Evolutionary conservation across 768 basidiomycete genomes (phyloP), one percentile per base, ranked within the genome.

Genomic region (Podaxis carcinomalis): DNA sequence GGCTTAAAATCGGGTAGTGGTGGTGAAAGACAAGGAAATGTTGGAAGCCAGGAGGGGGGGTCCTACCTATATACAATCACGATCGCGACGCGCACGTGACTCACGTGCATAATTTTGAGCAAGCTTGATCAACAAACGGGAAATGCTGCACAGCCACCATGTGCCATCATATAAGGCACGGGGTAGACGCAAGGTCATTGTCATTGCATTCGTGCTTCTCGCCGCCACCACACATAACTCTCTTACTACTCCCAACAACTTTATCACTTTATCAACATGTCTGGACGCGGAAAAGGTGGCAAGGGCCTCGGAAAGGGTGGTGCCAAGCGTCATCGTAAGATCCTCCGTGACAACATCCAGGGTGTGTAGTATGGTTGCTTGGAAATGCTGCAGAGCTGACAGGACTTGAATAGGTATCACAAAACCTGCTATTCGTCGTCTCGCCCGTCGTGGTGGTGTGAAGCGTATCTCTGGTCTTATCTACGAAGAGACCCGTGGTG

Each of bases 241-340:
- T 27, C 90, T 4, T 82, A 92, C 52, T 61, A 64, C 59, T 25
- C 61, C 61, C 46, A 62, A 68, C 51, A 54, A 62, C 65, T 62
- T 91, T 56, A 57, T 60, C 65, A 67, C 63, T 68, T 63, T 64
- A 63, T 64, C 58, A 70, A 79, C 72, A 94, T 95, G 93, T 95
- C 93, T 84, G 94, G 94, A 80, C 93, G 94, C 75, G 94, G 94
- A 74, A 96, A 95, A 83, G 90, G 93, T 79, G 93, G 93, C 73
- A 95, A 95, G 83, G 93, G 93, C 75, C 91, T 96, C 75, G 94
- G 94, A 78, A 96, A 95, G 87, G 93, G 94, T 72, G 94, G 94
- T 74, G 92, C 92, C 46, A 93, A 94, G 83, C 89, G 94, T 76
- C 93, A 95, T 78, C 89, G 94, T 73, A 97, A 96, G 80, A 94